These are phyloP conservation scores for Coemansia sp. DNA, from an alignment of 192 early-diverging fungal species.

Conservation along the genomic window DNA sequence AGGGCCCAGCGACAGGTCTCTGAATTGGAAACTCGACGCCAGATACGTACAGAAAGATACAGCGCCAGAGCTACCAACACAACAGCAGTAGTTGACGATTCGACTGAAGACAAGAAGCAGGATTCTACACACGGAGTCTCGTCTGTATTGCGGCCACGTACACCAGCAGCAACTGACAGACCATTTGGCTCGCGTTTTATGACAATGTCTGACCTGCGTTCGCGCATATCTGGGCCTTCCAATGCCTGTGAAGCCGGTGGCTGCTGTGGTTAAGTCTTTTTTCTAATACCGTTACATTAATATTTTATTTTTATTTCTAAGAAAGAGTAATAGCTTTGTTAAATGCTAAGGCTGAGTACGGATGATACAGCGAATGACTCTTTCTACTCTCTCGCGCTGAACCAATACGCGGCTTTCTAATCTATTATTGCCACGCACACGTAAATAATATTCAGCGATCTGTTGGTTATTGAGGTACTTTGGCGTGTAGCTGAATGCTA, in stretches of 20 bases:
- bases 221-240: constrained; percentile 20
- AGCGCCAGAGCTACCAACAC: not conserved
- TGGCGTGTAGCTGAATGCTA: constrained; percentile 30
- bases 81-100: constrained; percentile 1
- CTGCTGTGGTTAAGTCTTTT: constrained; percentile 35
- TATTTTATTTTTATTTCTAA: constrained; percentile 5
- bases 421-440: constrained; percentile 40
- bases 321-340: not conserved
- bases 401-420: constrained; percentile 32
- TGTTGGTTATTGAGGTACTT: constrained; percentile 25
- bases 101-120: not conserved
- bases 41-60: constrained; percentile 12
- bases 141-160: constrained; percentile 20
- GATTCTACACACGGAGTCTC: not conserved
- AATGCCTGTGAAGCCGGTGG: constrained; percentile 11
- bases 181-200: constrained; percentile 30
- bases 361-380: constrained; percentile 21
- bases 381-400: constrained; percentile 40
- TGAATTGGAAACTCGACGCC: constrained; percentile 10
- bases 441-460: constrained; percentile 43
- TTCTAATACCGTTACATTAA: not conserved
- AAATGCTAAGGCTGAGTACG: constrained; percentile 1
- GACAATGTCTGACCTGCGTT: constrained; percentile 27
- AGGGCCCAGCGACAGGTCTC: constrained; percentile 5
- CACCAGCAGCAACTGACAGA: constrained; percentile 12